Conservation (phyloP, 176 grass and related monocot species). For the Olyra latifolia region DNA sequence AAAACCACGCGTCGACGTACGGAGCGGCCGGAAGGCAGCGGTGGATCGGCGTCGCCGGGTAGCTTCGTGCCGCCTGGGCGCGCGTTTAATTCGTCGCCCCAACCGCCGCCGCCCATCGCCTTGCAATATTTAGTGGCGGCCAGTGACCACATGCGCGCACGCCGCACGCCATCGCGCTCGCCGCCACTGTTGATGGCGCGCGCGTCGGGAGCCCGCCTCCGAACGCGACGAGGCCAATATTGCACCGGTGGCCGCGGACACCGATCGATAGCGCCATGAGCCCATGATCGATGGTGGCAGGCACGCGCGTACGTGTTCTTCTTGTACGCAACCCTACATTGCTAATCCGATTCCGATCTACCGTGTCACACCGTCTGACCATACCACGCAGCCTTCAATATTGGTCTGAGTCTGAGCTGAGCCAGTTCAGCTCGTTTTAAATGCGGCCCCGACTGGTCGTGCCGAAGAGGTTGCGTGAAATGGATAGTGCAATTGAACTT, state of each 20-base stretch:
- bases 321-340: not conserved
- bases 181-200: not conserved
- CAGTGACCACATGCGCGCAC: not conserved
- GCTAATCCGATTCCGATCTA: not conserved
- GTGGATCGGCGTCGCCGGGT: no score
- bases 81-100: constrained; percentile 7
- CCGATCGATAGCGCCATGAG: no score
- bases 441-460: not conserved
- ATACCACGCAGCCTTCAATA: no score
- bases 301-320: not conserved
- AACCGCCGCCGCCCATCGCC: constrained; percentile 1
- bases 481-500: no score
- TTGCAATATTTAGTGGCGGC: constrained; percentile 4
- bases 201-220: not conserved
- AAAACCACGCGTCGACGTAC: no score
- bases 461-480: not conserved
- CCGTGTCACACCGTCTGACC: no score
- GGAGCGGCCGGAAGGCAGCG: no score
- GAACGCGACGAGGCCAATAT: not conserved
- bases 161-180: not conserved
- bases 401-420: no score
- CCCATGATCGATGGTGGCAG: no score
- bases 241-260: not conserved
- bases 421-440: not conserved
- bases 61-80: no score